These are phyloP conservation scores for Telopea speciosissima DNA, from an alignment of 177 flowering plant species.

Conservation along the genomic window DNA sequence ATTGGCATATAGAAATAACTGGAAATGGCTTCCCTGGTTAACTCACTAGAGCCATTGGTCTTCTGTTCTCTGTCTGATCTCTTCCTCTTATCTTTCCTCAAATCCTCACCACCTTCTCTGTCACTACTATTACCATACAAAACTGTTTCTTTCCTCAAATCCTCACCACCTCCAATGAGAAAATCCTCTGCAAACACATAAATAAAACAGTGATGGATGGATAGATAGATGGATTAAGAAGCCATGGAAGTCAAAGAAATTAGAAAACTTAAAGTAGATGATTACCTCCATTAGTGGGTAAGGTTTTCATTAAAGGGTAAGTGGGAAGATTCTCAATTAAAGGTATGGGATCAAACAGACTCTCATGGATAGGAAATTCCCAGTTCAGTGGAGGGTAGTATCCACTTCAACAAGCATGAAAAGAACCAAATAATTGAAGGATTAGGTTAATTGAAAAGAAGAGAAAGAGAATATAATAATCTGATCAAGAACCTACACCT, in stretches of 20 bases:
- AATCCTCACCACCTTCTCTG: slow-evolving; percentile 1
- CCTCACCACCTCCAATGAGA: too few species aligned
- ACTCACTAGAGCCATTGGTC: slow-evolving; percentile 19
- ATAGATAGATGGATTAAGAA: too few species aligned
- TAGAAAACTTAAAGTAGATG: too few species aligned
- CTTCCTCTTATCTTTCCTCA: slow-evolving; percentile 7
- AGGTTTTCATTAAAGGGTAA: too few species aligned
- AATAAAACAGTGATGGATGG: too few species aligned
- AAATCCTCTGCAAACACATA: too few species aligned
- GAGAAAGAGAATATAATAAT: background rate
- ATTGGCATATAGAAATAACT: slow-evolving; percentile 82
- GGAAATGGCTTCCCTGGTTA: slow-evolving; percentile 39
- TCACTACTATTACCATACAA: slow-evolving; percentile 8
- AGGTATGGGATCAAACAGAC: too few species aligned
- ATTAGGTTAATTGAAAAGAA: background rate
- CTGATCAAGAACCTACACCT: slow-evolving; percentile 10
- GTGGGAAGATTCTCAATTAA: too few species aligned
- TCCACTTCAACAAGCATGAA: slow-evolving; percentile 8
- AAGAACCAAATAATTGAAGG: background rate
- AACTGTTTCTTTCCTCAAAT: too few species aligned
- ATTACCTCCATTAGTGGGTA: too few species aligned
- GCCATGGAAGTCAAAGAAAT: too few species aligned
- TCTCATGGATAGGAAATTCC: slow-evolving; percentile 16
- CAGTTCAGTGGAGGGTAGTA: slow-evolving; percentile 8
- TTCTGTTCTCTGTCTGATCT: slow-evolving; percentile 11